phyloP scores from a whole-genome alignment of 805 yeast genomes.

The Monosporozyma aquatica region DNA sequence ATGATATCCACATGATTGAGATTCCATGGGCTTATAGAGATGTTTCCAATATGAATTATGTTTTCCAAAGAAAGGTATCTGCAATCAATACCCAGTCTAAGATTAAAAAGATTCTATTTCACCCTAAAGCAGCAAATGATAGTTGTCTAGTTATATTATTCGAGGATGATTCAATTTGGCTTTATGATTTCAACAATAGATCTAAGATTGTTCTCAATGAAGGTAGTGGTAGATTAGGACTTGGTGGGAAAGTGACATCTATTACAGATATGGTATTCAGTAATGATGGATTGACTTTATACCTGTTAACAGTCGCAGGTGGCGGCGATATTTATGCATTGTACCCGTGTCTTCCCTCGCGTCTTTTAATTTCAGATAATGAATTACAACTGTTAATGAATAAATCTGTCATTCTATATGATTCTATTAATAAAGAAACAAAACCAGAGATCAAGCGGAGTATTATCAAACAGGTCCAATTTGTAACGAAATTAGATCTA shows the following conservation, averaged over 20 bases:
- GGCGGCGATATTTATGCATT: conserved; percentile 49
- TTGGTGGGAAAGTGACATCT: conserved; percentile 15
- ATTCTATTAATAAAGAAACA: conserved; percentile 12
- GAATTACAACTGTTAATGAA: conserved; percentile 28
- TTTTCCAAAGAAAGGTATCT: conserved; percentile 3
- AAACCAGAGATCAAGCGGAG: conserved; percentile 15
- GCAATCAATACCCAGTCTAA: background rate
- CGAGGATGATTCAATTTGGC: conserved; percentile 18
- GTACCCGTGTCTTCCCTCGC: conserved; percentile 53
- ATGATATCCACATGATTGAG: conserved; percentile 18
- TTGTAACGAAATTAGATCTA: conserved; percentile 29
- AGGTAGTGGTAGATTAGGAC: conserved; percentile 13
- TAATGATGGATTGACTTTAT: conserved; percentile 43
- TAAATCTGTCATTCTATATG: conserved; percentile 20
- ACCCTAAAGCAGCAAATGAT: conserved; percentile 24
- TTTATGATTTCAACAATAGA: conserved; percentile 13
- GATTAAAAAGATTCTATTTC: conserved; percentile 40
- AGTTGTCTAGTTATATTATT: conserved; percentile 19
- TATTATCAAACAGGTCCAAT: conserved; percentile 32
- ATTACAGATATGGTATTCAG: conserved; percentile 21
- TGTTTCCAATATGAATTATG: background rate
- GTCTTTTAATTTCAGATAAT: conserved; percentile 7
- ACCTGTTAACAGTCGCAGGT: conserved; percentile 39
- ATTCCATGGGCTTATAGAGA: conserved; percentile 21
- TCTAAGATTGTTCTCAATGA: conserved; percentile 7